Evolutionary conservation across 2,329 filamentous ascomycete species (phyloP), one percentile per base, ranked within the genome.

Genomic region (Microcyclospora tardicrescens): DNA sequence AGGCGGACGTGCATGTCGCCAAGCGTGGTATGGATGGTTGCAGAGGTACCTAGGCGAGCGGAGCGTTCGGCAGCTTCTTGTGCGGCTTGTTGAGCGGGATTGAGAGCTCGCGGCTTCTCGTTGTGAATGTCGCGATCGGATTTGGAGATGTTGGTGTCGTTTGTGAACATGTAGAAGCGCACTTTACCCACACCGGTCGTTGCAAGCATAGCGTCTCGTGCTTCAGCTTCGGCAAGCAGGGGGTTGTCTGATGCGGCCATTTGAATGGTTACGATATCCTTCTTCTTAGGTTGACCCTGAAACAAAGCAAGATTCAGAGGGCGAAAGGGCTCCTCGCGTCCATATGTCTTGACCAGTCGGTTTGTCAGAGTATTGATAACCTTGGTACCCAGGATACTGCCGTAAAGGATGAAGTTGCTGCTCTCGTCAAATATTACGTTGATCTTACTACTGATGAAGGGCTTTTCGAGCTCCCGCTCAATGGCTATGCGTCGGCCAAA

Each of bases 151-250:
- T 85, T 81, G 29, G 79, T 75, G 30, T 94, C 83, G 59, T 95
- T 93, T 28, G 84, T 94, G 62, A 95, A 98, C 77, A 96, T 86
- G 71, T 95, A 98, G 65, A 98, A 98, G 31, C 93, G 81, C 19
- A 82, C 75, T 63, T 94, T 96, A 45, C 79, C 82, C 34, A 83
- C 79, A 0, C 79, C 89, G 0, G 91, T 96, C 9, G 75, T 72
- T 33, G 93, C 73, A 6, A 98, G 68, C 55, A 96, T 89, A 0
- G 93, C 87, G 57, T 98, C 91, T 44, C 87, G 75, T 14, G 78
- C 76, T 61, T 95, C 89, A 1, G 91, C 84, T 66, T 95, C 87
- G 55, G 91, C 84, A 2, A 98, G 72, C 1, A 98, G 72, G 0
- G 93, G 91, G 58, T 98, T 98, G 51, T 76, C 81, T 28, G 84